phyloP scores from a whole-genome alignment of 225 moss, liverwort and hornwort species.

The Polytrichum formosum region DNA sequence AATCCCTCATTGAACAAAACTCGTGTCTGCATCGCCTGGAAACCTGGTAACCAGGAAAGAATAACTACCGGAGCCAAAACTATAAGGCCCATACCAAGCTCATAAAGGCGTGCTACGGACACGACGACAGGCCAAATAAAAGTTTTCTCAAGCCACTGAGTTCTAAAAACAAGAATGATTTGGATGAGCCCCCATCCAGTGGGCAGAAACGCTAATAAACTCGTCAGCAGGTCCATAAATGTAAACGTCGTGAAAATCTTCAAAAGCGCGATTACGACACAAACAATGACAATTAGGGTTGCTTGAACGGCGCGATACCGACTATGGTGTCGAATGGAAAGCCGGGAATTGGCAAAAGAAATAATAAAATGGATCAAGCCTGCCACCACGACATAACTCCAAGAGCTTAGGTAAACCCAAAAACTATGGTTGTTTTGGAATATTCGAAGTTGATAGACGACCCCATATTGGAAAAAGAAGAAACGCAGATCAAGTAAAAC shows the following conservation, averaged over 20 bases:
- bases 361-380: constrained; percentile 64
- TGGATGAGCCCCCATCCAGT: constrained; percentile 88
- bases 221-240: constrained; percentile 71
- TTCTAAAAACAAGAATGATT: constrained; percentile 67
- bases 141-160: constrained; percentile 56
- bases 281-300: constrained; percentile 35
- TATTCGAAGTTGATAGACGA: constrained; percentile 85
- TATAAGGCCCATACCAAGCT: constrained; percentile 72
- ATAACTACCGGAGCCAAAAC: constrained; percentile 80
- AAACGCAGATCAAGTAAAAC: constrained; percentile 82
- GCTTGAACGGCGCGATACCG: constrained; percentile 84
- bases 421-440: constrained; percentile 77
- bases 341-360: constrained; percentile 48
- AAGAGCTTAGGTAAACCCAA: constrained; percentile 78
- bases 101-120: constrained; percentile 84
- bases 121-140: constrained; percentile 69
- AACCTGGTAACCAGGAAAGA: constrained; percentile 95
- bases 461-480: constrained; percentile 96
- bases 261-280: constrained; percentile 43
- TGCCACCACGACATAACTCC: constrained; percentile 83
- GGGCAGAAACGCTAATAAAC: constrained; percentile 84
- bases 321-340: constrained; percentile 62
- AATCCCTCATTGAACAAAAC: constrained; percentile 98
- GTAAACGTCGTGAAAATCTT: constrained; percentile 65
- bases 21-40: constrained; percentile 97